These are phyloP conservation scores for Pilaira anomala DNA, from an alignment of 192 early-diverging fungal genomes.

Conservation along the genomic window DNA sequence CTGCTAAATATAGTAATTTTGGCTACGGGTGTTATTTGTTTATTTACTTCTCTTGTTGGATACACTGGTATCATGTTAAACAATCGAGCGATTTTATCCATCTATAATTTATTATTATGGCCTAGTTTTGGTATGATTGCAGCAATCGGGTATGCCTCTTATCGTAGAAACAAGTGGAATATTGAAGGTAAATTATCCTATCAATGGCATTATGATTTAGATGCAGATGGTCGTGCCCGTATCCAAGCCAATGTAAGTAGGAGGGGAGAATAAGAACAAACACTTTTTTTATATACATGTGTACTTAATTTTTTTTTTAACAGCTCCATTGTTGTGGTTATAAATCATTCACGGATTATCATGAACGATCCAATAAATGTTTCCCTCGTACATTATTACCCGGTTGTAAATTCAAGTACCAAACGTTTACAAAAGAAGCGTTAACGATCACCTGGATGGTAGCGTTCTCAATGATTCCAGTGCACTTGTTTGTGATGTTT, in stretches of 20 bases:
- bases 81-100: conserved; percentile 38
- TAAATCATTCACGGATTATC: conserved; percentile 43
- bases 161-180: conserved; percentile 36
- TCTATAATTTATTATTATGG: conserved; percentile 48
- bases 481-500: conserved; percentile 42
- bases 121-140: conserved; percentile 45
- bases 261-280: background rate
- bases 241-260: conserved; percentile 33
- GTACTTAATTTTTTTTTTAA: background rate
- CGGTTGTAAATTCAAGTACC: conserved; percentile 39
- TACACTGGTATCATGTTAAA: conserved; percentile 49
- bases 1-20: conserved; percentile 28
- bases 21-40: conserved; percentile 35
- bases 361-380: conserved; percentile 46
- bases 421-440: conserved; percentile 33
- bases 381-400: conserved; percentile 48
- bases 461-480: conserved; percentile 40
- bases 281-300: background rate
- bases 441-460: conserved; percentile 41
- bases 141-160: conserved; percentile 45
- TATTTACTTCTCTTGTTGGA: conserved; percentile 39
- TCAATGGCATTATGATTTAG: conserved; percentile 37
- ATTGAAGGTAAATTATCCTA: conserved; percentile 34
- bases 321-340: conserved; percentile 51
- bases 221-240: conserved; percentile 21